A percentile compares a stretch with the other conserved stretches of the same genome.
Conservation (phyloP, 768 basidiomycete species). For the Krasilnikovozyma curviuscula region DNA sequence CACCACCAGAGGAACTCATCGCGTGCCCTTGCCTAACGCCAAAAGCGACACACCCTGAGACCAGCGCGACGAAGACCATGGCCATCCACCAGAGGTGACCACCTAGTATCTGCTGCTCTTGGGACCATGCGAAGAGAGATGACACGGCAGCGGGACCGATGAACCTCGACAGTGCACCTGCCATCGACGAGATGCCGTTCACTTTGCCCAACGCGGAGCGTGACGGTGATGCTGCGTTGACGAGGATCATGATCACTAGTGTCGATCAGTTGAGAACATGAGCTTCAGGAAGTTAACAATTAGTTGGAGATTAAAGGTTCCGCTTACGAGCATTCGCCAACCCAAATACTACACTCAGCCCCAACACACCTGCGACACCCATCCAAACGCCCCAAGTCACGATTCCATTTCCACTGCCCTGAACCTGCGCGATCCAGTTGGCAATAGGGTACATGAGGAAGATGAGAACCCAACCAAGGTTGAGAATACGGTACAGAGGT, state of each 20-base stretch:
- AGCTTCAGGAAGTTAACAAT: background rate
- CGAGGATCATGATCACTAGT: background rate
- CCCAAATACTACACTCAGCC: background rate
- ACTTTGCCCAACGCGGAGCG: background rate
- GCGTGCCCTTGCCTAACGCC: background rate
- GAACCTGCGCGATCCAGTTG: background rate
- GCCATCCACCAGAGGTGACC: constrained; percentile 1
- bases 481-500: constrained; percentile 1
- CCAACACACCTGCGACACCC: background rate
- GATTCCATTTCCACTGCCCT: background rate
- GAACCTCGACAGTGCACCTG: background rate
- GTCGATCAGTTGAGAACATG: background rate
- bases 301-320: background rate
- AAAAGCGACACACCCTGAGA: background rate
- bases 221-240: background rate
- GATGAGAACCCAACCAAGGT: background rate
- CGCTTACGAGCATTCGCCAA: background rate
- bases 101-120: background rate
- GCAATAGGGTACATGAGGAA: constrained; percentile 2
- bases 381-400: background rate
- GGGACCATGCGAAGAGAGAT: constrained; percentile 1
- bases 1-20: too few species aligned
- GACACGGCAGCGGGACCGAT: constrained; percentile 1
- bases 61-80: background rate
- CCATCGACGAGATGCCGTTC: constrained; percentile 3